A percentile compares a stretch with the other conserved stretches of the same genome.
phyloP scores from a whole-genome alignment of 192 early-diverging fungal species.

The Chytriomyces hyalinus region DNA sequence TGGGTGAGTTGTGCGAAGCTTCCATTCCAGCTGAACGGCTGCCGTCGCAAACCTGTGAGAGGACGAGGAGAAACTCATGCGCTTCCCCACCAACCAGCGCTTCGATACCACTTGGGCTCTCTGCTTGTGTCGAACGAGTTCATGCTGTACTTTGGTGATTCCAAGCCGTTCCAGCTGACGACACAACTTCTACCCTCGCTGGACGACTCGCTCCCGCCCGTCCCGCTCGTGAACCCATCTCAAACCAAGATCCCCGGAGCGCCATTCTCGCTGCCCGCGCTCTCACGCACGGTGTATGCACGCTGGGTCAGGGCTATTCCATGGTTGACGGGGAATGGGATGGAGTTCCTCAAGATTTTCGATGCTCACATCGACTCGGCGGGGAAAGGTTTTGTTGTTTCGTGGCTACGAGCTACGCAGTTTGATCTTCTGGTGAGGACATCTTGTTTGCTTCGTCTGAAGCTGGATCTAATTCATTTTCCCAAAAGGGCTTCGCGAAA shows the following conservation, averaged over 20 bases:
- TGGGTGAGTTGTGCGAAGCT: too few species aligned
- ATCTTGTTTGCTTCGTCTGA: not conserved
- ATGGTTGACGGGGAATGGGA: conserved; percentile 35
- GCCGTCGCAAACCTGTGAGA: too few species aligned
- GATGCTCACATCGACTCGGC: conserved; percentile 38
- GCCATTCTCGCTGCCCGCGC: conserved; percentile 34
- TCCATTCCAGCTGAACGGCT: too few species aligned
- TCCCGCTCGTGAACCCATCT: not conserved
- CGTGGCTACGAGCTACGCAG: conserved; percentile 47
- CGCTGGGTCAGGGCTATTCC: conserved; percentile 42
- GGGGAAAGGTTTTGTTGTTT: conserved; percentile 30
- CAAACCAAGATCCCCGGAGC: not conserved
- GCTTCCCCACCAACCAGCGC: not conserved
- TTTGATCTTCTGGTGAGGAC: conserved; percentile 44
- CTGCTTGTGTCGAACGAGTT: conserved; percentile 19
- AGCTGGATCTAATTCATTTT: not conserved
- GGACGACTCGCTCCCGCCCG: not conserved
- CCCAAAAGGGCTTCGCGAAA: conserved; percentile 18
- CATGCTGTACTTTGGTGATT: conserved; percentile 1
- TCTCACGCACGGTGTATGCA: conserved; percentile 36
- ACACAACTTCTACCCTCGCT: conserved; percentile 12
- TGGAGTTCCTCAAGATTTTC: conserved; percentile 29
- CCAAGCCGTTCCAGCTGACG: not conserved
- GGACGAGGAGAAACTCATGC: too few species aligned
- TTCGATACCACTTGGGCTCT: conserved; percentile 23